Base-by-base conservation (phyloP, 176 grass and related monocot genomes). In the Areca catechu region DNA sequence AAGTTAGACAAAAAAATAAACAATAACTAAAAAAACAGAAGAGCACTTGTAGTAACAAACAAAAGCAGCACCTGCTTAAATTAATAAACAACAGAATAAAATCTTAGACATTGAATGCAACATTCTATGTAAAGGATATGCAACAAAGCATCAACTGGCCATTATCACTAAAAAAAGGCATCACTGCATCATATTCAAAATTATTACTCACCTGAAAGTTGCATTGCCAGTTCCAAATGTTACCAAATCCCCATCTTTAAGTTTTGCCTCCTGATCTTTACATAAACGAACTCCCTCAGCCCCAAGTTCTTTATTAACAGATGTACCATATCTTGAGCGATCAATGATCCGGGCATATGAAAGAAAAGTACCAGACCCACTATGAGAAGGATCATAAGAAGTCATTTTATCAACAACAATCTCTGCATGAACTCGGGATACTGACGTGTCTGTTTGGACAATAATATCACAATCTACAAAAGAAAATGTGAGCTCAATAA, bases 351-450 rank as follows among this genome's bases (percentile, higher is more conserved):
- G 66, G 22, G 82, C 86, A 85, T 72, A 70, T 16, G 92, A 88
- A 47, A 78, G 80, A 58, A 20, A 79, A 25, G 24, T 16, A n/a
- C 71, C 19, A 59, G 72, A 73, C 10, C 58, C 80, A 58, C 71
- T 48, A 66, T 48, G 66, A 4, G 49, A 34, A 7, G 61, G 80
- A 79, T 97, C 80, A 76, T 78, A 84, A 25, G 80, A 71, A 57
- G 79, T 63, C 86, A 97, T 91, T 66, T 82, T 82, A 55, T 88
- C 80, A 22, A 97, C 23, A 22, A 73, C 22, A 54, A 97, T 91
- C 54, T 91, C 92, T 5, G 83, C 83, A 80, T 97, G 92, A 60
- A 77, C 78, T 67, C 86, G 80, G 24, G 92, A 97, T 77, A 97
- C 78, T 7, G 80, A 91, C 20, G 83, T 82, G 80, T 97, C 86